phyloP scores from a whole-genome alignment of 2,329 filamentous ascomycete genomes.

The Calycina herbarum region DNA sequence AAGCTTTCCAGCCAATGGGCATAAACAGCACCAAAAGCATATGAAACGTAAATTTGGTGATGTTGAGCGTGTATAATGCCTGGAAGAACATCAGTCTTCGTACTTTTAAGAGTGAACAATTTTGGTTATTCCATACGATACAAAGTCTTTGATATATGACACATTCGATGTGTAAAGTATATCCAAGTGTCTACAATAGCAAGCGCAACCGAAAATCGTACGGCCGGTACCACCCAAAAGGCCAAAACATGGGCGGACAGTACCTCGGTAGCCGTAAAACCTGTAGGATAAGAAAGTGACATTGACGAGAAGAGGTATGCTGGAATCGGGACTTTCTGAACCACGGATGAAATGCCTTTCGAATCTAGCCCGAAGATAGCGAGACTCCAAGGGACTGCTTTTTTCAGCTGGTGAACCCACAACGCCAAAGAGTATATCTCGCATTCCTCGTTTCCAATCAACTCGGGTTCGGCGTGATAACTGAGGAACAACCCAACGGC shows the following conservation, averaged over 20 bases:
- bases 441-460: not conserved
- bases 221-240: not conserved
- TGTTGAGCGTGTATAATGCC: not conserved
- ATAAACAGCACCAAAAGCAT: conserved; percentile 10
- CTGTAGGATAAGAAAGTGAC: no score
- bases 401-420: not conserved
- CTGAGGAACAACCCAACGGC: not conserved
- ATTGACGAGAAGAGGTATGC: not conserved
- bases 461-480: not conserved
- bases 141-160: not conserved
- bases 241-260: no score
- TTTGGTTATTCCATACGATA: not conserved
- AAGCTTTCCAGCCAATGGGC: conserved; percentile 12
- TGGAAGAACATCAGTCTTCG: no score
- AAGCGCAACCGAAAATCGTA: not conserved
- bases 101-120: no score
- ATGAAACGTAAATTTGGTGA: not conserved
- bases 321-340: not conserved
- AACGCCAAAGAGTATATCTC: not conserved
- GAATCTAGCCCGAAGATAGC: not conserved
- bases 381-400: not conserved
- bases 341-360: not conserved
- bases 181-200: not conserved
- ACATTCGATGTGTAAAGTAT: not conserved
- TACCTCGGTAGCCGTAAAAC: no score